A percentile compares a stretch with the other conserved stretches of the same genome.
These are phyloP conservation scores for Piromyces finnis DNA, from an alignment of 192 early-diverging fungal genomes.

Conservation along the genomic window DNA sequence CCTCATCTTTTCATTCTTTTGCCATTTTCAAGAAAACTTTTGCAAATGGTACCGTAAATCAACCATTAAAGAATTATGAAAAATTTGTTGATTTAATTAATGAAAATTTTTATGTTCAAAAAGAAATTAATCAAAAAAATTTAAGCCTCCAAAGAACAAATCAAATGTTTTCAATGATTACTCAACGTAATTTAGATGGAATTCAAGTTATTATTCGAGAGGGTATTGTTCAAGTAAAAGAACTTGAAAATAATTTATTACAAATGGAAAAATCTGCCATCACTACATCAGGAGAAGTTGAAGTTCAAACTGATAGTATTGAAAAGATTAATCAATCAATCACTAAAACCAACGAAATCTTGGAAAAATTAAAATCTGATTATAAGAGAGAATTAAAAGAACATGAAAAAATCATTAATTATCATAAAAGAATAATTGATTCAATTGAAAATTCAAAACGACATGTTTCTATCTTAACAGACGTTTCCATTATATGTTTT, in stretches of 20 bases:
- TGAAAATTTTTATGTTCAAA: background rate
- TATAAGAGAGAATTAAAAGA: background rate
- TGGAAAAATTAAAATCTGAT: background rate
- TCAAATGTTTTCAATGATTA: background rate
- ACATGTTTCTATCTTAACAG: background rate
- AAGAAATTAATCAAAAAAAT: background rate
- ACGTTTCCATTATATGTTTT: background rate
- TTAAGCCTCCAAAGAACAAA: background rate
- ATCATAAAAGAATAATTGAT: background rate
- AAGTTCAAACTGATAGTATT: background rate
- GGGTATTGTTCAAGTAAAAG: background rate
- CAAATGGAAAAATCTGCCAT: background rate
- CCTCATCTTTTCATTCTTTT: background rate
- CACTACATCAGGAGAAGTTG: background rate
- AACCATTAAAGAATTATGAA: background rate
- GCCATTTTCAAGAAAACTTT: background rate
- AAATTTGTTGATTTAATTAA: background rate
- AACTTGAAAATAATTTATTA: background rate
- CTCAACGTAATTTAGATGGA: background rate
- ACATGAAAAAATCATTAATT: background rate
- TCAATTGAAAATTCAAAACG: background rate
- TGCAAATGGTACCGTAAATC: background rate
- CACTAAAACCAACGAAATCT: background rate
- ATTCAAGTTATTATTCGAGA: background rate
- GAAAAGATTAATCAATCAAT: background rate